Conservation (phyloP, 352 stramenopile genomes). For the Phytophthora ramorum region DNA sequence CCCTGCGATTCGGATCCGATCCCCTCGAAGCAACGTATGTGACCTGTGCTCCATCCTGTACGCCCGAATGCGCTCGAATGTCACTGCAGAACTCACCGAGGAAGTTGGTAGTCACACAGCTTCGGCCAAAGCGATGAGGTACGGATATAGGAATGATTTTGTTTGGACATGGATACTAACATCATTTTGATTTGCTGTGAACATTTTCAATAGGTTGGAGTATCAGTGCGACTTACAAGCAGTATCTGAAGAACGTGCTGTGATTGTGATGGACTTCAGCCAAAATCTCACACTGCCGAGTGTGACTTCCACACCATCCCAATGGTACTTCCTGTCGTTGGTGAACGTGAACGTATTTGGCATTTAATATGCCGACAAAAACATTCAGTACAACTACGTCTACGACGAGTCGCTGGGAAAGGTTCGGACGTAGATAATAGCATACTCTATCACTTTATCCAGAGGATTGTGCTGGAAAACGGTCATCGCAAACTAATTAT, state of each 20-base stretch:
- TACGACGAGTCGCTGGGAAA: constrained; percentile 26
- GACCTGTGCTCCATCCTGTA: no score
- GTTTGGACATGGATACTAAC: no score
- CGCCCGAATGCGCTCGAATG: no score
- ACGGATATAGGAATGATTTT: no score
- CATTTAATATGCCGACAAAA: constrained; percentile 13
- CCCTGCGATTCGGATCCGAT: no score
- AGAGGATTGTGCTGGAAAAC: neutral
- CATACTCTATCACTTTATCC: constrained; percentile 15
- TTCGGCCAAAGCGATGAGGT: no score
- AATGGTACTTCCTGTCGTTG: constrained; percentile 38
- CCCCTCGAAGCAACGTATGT: no score
- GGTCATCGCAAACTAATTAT: neutral
- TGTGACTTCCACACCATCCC: constrained; percentile 9
- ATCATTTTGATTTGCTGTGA: no score
- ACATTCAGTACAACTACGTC: constrained; percentile 16
- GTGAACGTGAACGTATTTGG: constrained; percentile 22
- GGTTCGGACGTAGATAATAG: constrained; percentile 15
- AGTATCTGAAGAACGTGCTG: neutral
- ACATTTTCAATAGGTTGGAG: no score
- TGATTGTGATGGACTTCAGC: constrained; percentile 9
- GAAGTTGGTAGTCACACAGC: no score
- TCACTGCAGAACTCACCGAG: no score
- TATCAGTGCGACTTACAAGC: no score
- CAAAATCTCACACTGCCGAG: constrained; percentile 23